phyloP scores from a whole-genome alignment of 2,329 filamentous ascomycete genomes.

The Fusarium guadeloupense region DNA sequence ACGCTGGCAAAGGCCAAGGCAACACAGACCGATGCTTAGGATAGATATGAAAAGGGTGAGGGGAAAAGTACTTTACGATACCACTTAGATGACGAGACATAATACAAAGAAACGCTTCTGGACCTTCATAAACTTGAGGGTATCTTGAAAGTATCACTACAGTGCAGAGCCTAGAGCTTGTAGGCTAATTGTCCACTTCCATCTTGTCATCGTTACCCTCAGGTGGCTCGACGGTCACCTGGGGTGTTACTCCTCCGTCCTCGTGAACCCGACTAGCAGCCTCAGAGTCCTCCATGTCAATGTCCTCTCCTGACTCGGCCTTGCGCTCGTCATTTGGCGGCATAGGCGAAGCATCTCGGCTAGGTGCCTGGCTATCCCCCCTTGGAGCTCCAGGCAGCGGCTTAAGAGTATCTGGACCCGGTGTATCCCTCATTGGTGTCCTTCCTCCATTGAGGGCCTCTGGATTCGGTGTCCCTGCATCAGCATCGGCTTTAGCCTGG shows the following conservation, averaged over 20 bases:
- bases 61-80: slow-evolving; percentile 25
- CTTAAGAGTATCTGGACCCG: slow-evolving; percentile 43
- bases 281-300: slow-evolving; percentile 64
- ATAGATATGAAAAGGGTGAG: background rate
- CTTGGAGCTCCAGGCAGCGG: slow-evolving; percentile 31
- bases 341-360: slow-evolving; percentile 44
- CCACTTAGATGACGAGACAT: slow-evolving; percentile 21
- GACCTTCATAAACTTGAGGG: slow-evolving; percentile 36
- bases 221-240: slow-evolving; percentile 60
- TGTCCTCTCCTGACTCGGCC: slow-evolving; percentile 61
- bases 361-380: slow-evolving; percentile 43
- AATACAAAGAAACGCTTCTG: slow-evolving; percentile 11
- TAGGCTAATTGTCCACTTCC: slow-evolving; percentile 64
- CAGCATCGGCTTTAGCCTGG: slow-evolving; percentile 43
- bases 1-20: slow-evolving; percentile 61
- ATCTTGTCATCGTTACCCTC: slow-evolving; percentile 66
- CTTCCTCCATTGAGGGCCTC: slow-evolving; percentile 43
- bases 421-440: slow-evolving; percentile 48
- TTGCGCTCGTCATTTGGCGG: slow-evolving; percentile 45
- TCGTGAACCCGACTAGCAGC: slow-evolving; percentile 50
- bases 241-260: slow-evolving; percentile 55
- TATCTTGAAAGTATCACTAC: slow-evolving; percentile 40
- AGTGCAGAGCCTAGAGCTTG: background rate
- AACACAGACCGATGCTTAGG: slow-evolving; percentile 21
- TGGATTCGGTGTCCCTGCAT: slow-evolving; percentile 43